Base-by-base conservation (phyloP, 768 basidiomycete genomes). In the Daedaleopsis sinensis region DNA sequence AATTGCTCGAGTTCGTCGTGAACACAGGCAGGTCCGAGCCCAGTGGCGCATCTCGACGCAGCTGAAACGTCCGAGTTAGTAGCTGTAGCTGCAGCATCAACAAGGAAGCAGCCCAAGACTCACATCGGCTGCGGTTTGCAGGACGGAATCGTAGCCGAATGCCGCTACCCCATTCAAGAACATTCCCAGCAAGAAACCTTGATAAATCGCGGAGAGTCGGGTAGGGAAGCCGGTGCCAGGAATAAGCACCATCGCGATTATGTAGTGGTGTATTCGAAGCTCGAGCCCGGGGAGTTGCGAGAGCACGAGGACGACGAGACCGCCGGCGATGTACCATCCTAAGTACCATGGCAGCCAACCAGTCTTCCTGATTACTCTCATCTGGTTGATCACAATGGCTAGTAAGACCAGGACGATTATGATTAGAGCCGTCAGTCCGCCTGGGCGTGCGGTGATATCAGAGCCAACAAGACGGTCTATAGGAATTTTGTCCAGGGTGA, bases 171-270 rank as follows among this genome's bases (percentile, higher is more conserved):
- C 93, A 67, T 93, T 90, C 57, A 91, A 72, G 73, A 94, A 94
- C 73, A 94, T 80, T 2, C 94, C 93, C 36, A 94, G 78, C 15
- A 94, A 76, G 70, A 94, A 86, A 1, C 88, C 91, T 73, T 94
- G 92, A 70, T 89, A 89, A 51, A 94, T 80, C 0, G 89, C 90
- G 10, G 88, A 92, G 35, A 87, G 77, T 44, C 91, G 82, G 32
- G 93, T 94, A 1, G 92, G 90, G 68, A 93, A 93, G 7, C 84
- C 92, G 3, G 90, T 90, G 6, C 85, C 86, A 36, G 93, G 91
- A 35, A 94, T 80, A 53, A 94, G 79, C 11, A 82, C 78, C 72
- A 94, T 88, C 0, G 88, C 84, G 27, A 90, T 78, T 55, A 95
- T 83, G 69, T 94, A 95, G 71, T 95, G 94, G 68, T 96, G 94